Conservation (phyloP, 441 rosid species). For the Dalechampia spathulata region DNA sequence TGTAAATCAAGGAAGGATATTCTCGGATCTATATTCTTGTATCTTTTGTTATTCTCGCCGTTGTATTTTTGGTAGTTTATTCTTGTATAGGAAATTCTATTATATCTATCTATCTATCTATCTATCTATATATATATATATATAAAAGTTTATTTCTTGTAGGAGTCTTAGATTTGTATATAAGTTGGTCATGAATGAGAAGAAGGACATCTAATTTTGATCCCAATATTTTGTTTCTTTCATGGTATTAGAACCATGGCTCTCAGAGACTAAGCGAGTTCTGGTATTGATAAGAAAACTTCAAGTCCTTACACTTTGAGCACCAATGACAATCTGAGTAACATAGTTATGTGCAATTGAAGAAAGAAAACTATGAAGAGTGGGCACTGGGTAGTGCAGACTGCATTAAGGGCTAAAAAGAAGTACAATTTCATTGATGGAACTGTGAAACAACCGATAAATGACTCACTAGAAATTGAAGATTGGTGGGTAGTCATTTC, state of each 20-base stretch:
- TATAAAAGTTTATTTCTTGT: too few relatives aligned
- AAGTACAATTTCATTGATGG: conserved; percentile 11
- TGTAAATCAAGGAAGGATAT: too few relatives aligned
- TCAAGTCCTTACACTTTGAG: neutral
- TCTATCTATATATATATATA: too few relatives aligned
- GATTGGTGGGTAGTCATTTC: conserved; percentile 16
- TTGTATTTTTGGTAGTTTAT: too few relatives aligned
- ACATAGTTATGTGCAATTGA: neutral
- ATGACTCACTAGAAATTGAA: neutral
- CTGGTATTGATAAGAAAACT: neutral
- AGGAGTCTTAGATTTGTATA: too few relatives aligned
- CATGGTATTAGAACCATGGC: neutral
- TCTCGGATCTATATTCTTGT: too few relatives aligned
- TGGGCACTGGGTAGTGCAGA: neutral
- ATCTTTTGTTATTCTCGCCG: too few relatives aligned
- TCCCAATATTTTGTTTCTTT: neutral
- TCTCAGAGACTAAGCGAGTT: neutral
- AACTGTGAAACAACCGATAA: neutral
- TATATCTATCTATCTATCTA: too few relatives aligned
- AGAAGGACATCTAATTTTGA: too few relatives aligned
- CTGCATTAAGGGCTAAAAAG: neutral
- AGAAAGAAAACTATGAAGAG: neutral
- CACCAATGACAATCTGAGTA: neutral
- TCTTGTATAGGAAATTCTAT: too few relatives aligned
- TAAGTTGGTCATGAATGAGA: too few relatives aligned